Evolutionary conservation across 805 yeast species (phyloP).

Genomic region (Metschnikowia colocasiae): DNA sequence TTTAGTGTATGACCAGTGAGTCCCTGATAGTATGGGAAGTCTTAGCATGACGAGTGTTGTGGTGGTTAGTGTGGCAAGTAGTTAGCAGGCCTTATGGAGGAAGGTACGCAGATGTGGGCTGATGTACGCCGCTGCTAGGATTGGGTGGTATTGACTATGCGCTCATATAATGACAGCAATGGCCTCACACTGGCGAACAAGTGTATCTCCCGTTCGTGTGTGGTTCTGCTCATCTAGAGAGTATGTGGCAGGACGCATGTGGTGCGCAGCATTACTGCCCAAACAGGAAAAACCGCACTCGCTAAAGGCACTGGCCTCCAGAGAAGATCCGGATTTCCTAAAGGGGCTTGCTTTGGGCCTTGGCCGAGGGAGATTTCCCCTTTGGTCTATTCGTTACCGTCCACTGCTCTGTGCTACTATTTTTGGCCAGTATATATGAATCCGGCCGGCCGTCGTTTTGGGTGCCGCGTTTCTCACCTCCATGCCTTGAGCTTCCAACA

Average conservation of each 20-base stretch:
- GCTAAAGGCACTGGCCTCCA: neutral
- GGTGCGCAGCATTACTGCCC: constrained; percentile 1
- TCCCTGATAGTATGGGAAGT: too few species aligned
- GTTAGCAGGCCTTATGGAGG: too few species aligned
- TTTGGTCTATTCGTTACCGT: neutral
- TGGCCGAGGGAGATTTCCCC: neutral
- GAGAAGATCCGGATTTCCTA: constrained; percentile 4
- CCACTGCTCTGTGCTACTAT: neutral
- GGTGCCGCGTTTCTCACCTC: neutral
- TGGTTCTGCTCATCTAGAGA: too few species aligned
- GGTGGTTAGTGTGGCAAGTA: too few species aligned
- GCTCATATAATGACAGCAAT: too few species aligned
- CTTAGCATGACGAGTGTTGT: too few species aligned
- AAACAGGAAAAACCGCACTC: constrained; percentile 3
- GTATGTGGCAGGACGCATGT: neutral
- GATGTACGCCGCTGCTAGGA: too few species aligned
- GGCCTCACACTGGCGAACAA: too few species aligned
- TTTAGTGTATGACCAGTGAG: too few species aligned
- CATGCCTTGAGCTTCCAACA: neutral
- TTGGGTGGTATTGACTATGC: too few species aligned
- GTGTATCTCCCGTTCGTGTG: too few species aligned
- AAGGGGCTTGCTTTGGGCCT: neutral
- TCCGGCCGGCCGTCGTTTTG: neutral
- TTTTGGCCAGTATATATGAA: constrained; percentile 1
- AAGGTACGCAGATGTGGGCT: too few species aligned